Conservation (phyloP, 768 basidiomycete species). For the Mycena pura region DNA sequence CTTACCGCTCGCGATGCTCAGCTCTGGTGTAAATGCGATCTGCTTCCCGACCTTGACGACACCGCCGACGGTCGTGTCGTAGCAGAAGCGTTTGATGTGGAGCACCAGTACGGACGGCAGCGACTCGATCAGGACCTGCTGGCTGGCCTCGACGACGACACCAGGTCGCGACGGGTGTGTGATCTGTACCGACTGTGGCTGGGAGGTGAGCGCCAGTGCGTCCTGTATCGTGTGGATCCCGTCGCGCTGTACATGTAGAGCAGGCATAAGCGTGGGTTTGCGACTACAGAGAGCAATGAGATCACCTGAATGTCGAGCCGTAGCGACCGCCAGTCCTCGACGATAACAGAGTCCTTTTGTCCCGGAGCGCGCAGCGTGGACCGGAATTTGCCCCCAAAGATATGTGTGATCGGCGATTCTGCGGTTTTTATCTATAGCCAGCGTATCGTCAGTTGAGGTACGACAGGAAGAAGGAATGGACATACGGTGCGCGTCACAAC, state of each 20-base stretch:
- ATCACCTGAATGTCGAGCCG: constrained; percentile 87
- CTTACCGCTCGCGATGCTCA: constrained; percentile 76
- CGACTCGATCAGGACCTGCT: constrained; percentile 32
- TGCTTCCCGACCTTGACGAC: constrained; percentile 89
- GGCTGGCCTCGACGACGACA: constrained; percentile 63
- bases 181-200: constrained; percentile 83
- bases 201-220: constrained; percentile 78
- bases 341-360: constrained; percentile 83
- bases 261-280: background rate
- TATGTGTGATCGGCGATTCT: constrained; percentile 88
- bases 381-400: constrained; percentile 94
- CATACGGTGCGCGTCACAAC: constrained; percentile 82
- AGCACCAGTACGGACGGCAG: constrained; percentile 72
- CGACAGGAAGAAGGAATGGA: constrained; percentile 22
- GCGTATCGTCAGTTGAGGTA: background rate
- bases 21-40: constrained; percentile 75
- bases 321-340: constrained; percentile 92
- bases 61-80: constrained; percentile 74
- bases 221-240: constrained; percentile 81
- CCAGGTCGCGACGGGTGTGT: constrained; percentile 63
- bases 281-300: background rate
- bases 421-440: constrained; percentile 67
- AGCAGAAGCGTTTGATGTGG: constrained; percentile 65
- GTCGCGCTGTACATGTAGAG: constrained; percentile 60
- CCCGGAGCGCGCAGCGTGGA: constrained; percentile 82